Conservation (phyloP, 768 basidiomycete genomes). For the Podaxis carcinomalis region DNA sequence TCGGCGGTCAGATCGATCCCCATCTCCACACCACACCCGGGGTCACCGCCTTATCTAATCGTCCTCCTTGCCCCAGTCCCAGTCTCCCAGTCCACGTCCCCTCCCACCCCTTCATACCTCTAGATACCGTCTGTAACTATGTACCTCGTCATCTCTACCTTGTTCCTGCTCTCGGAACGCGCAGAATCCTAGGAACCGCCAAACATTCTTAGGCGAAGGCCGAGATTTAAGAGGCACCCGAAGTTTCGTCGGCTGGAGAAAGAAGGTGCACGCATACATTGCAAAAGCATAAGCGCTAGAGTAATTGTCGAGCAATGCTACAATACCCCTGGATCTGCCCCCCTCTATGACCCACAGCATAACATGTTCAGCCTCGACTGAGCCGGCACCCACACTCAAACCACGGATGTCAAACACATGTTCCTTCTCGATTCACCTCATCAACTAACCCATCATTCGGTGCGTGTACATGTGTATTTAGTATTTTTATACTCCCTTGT, state of each 20-base stretch:
- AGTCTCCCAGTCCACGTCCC: not conserved
- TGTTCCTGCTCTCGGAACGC: not conserved
- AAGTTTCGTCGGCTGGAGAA: conserved; percentile 8
- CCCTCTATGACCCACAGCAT: not conserved
- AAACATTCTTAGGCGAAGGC: not conserved
- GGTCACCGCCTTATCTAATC: not conserved
- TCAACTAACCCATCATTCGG: not conserved
- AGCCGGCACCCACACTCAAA: not conserved
- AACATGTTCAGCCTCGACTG: not conserved
- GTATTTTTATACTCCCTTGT: not conserved
- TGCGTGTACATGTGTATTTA: not conserved
- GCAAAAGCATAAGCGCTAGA: not conserved
- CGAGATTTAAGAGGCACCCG: conserved; percentile 7
- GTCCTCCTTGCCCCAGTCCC: not conserved
- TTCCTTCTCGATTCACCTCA: not conserved
- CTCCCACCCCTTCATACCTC: not conserved
- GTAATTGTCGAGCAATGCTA: not conserved
- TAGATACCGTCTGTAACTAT: not conserved
- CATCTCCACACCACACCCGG: not conserved
- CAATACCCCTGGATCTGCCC: not conserved
- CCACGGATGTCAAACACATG: not conserved
- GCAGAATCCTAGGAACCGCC: not conserved
- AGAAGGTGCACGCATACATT: not conserved
- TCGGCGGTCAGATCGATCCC: not conserved
- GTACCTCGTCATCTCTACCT: not conserved